Conservation (phyloP, 352 stramenopile species). For the Phytophthora cajani region DNA sequence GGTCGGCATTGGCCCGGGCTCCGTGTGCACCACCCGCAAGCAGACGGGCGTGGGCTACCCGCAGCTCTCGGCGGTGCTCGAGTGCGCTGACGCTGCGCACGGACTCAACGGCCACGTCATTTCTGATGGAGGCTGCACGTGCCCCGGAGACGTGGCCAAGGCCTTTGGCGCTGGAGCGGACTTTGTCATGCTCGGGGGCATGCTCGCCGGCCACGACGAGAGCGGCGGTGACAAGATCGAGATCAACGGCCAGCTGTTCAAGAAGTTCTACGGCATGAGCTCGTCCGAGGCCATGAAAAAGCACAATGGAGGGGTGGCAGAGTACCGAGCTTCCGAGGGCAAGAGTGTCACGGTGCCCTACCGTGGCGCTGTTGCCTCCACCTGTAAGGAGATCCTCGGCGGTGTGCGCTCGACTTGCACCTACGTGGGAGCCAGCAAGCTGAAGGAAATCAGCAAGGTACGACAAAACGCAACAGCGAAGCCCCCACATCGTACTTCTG, state of each 20-base stretch:
- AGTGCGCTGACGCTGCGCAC: constrained; percentile 91
- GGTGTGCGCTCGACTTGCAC: constrained; percentile 93
- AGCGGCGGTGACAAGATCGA: constrained; percentile 87
- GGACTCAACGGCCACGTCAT: constrained; percentile 91
- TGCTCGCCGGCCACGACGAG: constrained; percentile 93
- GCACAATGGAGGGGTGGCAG: constrained; percentile 89
- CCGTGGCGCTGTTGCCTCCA: constrained; percentile 77
- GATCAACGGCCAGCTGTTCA: constrained; percentile 70
- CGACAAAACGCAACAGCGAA: not conserved
- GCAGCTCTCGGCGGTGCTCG: constrained; percentile 91
- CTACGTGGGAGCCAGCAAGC: constrained; percentile 89
- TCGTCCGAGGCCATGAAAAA: constrained; percentile 93
- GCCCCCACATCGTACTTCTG: not conserved
- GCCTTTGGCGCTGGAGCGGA: constrained; percentile 91
- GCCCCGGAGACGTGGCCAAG: constrained; percentile 90
- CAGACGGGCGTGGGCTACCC: constrained; percentile 94
- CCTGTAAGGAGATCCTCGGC: constrained; percentile 91
- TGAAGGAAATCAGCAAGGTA: constrained; percentile 94
- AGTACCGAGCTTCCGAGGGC: constrained; percentile 92
- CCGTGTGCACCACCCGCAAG: constrained; percentile 93
- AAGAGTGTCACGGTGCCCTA: constrained; percentile 93
- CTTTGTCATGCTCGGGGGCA: constrained; percentile 94
- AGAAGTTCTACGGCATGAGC: constrained; percentile 95
- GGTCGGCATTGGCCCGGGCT: constrained; percentile 92
- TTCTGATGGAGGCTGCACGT: constrained; percentile 90